phyloP scores from a whole-genome alignment of 768 basidiomycete genomes.

The Lentinula detonsa region DNA sequence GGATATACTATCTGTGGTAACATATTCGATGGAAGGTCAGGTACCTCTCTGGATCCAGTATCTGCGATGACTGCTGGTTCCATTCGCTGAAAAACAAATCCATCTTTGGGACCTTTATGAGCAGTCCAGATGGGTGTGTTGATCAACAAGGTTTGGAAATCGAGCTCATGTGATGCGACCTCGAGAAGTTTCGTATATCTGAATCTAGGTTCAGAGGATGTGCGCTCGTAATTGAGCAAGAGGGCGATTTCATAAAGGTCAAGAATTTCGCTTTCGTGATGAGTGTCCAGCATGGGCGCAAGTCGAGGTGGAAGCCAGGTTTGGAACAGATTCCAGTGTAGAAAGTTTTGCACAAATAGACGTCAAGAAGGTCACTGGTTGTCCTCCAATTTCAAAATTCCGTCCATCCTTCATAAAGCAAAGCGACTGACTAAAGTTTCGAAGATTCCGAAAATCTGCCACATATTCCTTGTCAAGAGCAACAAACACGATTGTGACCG shows the following conservation, averaged over 20 bases:
- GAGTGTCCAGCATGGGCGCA: not conserved
- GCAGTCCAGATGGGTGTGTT: not conserved
- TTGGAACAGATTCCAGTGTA: too few relatives aligned
- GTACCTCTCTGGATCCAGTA: not conserved
- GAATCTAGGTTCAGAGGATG: constrained; percentile 13
- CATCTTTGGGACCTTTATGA: constrained; percentile 4
- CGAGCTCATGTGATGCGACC: not conserved
- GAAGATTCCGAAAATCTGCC: too few relatives aligned
- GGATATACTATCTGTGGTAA: constrained; percentile 2
- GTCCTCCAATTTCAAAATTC: too few relatives aligned
- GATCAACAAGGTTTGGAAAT: not conserved
- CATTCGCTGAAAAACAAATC: constrained; percentile 11
- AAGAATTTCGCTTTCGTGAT: not conserved
- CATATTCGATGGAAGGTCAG: constrained; percentile 15
- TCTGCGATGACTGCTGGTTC: not conserved
- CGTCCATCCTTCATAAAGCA: too few relatives aligned
- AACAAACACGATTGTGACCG: too few relatives aligned
- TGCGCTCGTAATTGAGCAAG: not conserved
- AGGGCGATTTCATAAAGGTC: constrained; percentile 18
- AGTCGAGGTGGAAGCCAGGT: too few relatives aligned
- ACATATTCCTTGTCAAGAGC: too few relatives aligned
- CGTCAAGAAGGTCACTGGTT: not conserved
- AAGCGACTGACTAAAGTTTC: too few relatives aligned
- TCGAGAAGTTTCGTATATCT: constrained; percentile 13
- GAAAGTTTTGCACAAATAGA: too few relatives aligned